Conservation (phyloP, 768 basidiomycete genomes). For the Mycena maculata region DNA sequence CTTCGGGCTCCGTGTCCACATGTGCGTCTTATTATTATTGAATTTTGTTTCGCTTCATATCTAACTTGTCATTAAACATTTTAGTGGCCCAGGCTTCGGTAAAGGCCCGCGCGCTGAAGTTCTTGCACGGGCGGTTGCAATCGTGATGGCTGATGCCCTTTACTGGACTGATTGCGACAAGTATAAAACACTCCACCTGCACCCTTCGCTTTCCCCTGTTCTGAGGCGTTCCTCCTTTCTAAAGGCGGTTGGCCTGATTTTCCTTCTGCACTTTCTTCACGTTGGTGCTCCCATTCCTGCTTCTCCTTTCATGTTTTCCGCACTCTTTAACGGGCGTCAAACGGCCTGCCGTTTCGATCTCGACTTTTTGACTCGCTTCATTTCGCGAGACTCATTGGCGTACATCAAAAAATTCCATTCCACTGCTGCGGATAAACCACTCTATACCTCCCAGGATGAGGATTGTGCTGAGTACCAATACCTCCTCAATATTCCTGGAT, state of each 20-base stretch:
- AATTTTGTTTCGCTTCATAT: not conserved
- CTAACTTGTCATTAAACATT: not conserved
- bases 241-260: not conserved
- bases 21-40: not conserved
- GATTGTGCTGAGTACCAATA: slow-evolving; percentile 3
- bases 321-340: slow-evolving; percentile 6
- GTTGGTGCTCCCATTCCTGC: slow-evolving; percentile 1
- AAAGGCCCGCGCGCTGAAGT: not conserved
- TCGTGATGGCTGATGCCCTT: not conserved
- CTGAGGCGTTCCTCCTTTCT: not conserved
- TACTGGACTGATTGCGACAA: slow-evolving; percentile 3
- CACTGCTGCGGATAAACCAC: not conserved
- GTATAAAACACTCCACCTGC: slow-evolving; percentile 2
- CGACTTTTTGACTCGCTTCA: not conserved
- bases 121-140: not conserved
- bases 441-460: not conserved
- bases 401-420: not conserved
- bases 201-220: not conserved
- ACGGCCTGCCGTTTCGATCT: slow-evolving; percentile 5
- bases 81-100: slow-evolving; percentile 1
- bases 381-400: not conserved
- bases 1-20: not conserved
- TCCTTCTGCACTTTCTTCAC: not conserved
- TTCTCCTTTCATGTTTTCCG: slow-evolving; percentile 1
- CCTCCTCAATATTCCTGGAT: not conserved